Evolutionary conservation across 371 early-diverging fungal genomes (phyloP), one percentile per base, ranked within the genome.

Genomic region (Lichtheimia hyalospora): DNA sequence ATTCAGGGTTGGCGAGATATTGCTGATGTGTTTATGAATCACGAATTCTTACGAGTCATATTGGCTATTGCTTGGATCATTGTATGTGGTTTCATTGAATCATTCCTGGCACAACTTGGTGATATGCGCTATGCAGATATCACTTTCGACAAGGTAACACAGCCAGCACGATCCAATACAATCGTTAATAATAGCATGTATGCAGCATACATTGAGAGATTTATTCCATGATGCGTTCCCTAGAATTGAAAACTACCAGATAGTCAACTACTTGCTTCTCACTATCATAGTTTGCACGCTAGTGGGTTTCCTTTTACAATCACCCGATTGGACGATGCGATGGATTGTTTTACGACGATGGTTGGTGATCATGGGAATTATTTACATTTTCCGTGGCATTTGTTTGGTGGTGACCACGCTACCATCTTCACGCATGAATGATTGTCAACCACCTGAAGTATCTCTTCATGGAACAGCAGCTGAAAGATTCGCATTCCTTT

Each of bases 361-460:
- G 16, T 67, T 71, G 12, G 86, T 88, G 77, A 70, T 89, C 44
- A 77, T 87, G 56, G 79, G 81, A 0, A 62, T 69, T 0, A 58
- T 91, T 14, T 89, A 87, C 50, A 60, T 86, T 5, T 70, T 86
- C 46, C 79, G 91, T 40, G 76, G 82, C 3, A 70, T 89, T 34
- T 86, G 89, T 0, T 58, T 90, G 18, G 71, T 84, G 0, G 84
- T 89, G 1, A 91, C 91, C 1, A 88, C 88, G 2, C 57, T 91
- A 60, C 91, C 92, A 41, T 85, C 86, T 8, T 77, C 90, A 25
- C 53, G 74, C 7, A 49, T 75, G 54, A 64, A 67, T 20, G 60
- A 59, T 10, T 88, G 89, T 67, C 55, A 62, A 2, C 85, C 86
- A 1, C 64, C 77, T 12, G 58, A 66, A 4, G 49, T 62, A 27